Base-by-base conservation (phyloP, 352 stramenopile species). In the Phytopythium sindhum region DNA sequence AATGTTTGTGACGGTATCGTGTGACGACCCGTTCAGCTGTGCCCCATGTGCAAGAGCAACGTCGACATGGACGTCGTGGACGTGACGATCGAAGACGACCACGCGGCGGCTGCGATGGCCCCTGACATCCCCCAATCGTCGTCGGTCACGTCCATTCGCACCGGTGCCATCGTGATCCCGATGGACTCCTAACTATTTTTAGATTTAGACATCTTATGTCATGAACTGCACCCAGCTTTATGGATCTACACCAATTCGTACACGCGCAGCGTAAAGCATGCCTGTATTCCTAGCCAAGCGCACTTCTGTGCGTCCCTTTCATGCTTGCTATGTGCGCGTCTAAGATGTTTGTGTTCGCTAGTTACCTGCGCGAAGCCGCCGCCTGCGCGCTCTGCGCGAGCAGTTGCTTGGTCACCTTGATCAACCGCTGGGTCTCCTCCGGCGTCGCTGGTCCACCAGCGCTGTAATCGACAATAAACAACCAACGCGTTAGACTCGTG, bases 21-120 rank as follows among this genome's bases (percentile, higher is more conserved):
- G 44, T 51, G 47, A 9, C 15, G 47, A 55, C 14, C 17, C 48
- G 48, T 15, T 14, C 48, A 91, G 82, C 83, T 77, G n/a, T 93
- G 84, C 41, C 84, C 84, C 52, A 91, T 93, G 84, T 93, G 84
- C 68, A 93, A 93, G 64, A 81, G 78, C 71, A 90, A 89, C 51
- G 75, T 91, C 14, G 84, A 90, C 63, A 59, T 88, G 2, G 78
- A 81, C 0, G 66, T 70, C 26, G 80, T 83, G 33, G 62, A 78
- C 64, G 67, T 89, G 35, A 68, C 72, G 14, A 69, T 88, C 50
- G 70, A 77, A 24, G 57, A 51, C 7, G 62, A 51, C 11, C 37
- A 37, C 33, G 14, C 19, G 28, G 26, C 31, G 11, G 24, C 23
- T 2, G 4, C 55, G 33, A 39, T 10, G 7, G 14, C 6, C 33